Evolutionary conservation across 768 basidiomycete species (phyloP).

Genomic region (Termitomyces sp.): DNA sequence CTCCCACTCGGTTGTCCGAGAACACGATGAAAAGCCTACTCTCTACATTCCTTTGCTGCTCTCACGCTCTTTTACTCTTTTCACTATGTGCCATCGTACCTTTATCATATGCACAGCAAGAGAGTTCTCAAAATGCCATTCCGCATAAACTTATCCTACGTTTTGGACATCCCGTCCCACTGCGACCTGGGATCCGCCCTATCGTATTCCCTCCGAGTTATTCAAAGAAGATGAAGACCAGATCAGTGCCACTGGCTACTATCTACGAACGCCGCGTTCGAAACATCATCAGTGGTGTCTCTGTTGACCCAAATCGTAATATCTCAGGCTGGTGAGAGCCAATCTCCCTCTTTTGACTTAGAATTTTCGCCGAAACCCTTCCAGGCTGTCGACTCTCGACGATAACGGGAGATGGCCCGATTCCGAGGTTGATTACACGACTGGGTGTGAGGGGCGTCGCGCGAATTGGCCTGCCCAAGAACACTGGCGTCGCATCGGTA

Average conservation of each 20-base stretch:
- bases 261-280: conserved; percentile 15
- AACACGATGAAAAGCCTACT: conserved; percentile 11
- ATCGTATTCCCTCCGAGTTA: conserved; percentile 8
- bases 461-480: conserved; percentile 58
- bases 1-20: background rate
- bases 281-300: conserved; percentile 12
- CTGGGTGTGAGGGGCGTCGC: conserved; percentile 46
- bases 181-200: background rate
- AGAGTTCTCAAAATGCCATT: background rate
- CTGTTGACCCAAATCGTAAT: conserved; percentile 3
- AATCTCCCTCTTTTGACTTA: background rate
- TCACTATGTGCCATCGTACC: background rate
- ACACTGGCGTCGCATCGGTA: conserved; percentile 48
- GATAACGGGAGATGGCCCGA: conserved; percentile 42
- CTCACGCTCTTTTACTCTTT: conserved; percentile 15
- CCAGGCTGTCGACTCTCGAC: conserved; percentile 17
- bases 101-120: conserved; percentile 6
- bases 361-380: background rate
- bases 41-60: conserved; percentile 12
- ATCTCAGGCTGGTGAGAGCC: conserved; percentile 14
- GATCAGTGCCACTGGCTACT: conserved; percentile 10
- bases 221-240: conserved; percentile 32
- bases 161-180: background rate
- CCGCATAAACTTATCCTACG: background rate
- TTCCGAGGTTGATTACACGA: conserved; percentile 42